These are phyloP conservation scores for Globisporangium sylvaticum DNA, from an alignment of 352 stramenopile genomes.

Conservation along the genomic window DNA sequence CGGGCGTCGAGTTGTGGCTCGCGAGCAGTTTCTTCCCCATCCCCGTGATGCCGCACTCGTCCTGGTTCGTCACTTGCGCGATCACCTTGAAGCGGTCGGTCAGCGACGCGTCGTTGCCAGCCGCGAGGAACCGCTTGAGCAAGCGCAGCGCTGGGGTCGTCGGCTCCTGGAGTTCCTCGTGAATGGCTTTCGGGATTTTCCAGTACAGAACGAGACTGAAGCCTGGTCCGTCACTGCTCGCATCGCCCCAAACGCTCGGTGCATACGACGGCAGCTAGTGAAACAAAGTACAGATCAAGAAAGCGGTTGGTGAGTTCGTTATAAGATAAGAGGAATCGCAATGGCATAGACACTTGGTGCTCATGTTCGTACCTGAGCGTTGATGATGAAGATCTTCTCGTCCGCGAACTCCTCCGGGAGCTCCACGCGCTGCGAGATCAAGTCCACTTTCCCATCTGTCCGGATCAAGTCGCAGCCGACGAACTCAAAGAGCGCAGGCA, in stretches of 20 bases:
- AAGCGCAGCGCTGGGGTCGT: constrained; percentile 53
- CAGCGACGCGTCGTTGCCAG: constrained; percentile 54
- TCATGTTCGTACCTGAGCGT: constrained; percentile 73
- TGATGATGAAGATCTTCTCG: constrained; percentile 76
- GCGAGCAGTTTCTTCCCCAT: constrained; percentile 74
- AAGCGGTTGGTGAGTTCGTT: not conserved
- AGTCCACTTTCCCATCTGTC: constrained; percentile 65
- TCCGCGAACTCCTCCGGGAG: constrained; percentile 49
- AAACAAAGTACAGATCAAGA: not conserved
- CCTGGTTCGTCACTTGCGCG: constrained; percentile 79
- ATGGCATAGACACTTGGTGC: no score
- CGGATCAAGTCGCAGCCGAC: constrained; percentile 68
- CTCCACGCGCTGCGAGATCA: constrained; percentile 70
- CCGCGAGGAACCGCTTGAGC: constrained; percentile 69
- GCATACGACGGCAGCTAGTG: constrained; percentile 69
- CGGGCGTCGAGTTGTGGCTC: constrained; percentile 78
- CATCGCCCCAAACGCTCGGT: constrained; percentile 70
- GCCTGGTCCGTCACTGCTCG: constrained; percentile 56
- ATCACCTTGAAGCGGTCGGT: constrained; percentile 87
- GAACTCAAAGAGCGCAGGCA: constrained; percentile 72
- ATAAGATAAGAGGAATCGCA: no score
- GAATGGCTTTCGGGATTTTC: constrained; percentile 63
- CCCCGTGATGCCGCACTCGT: constrained; percentile 75
- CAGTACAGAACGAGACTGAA: constrained; percentile 81
- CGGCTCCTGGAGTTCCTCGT: constrained; percentile 57